Base-by-base conservation (phyloP, 345 rosid genomes). In the Hypericum perforatum region DNA sequence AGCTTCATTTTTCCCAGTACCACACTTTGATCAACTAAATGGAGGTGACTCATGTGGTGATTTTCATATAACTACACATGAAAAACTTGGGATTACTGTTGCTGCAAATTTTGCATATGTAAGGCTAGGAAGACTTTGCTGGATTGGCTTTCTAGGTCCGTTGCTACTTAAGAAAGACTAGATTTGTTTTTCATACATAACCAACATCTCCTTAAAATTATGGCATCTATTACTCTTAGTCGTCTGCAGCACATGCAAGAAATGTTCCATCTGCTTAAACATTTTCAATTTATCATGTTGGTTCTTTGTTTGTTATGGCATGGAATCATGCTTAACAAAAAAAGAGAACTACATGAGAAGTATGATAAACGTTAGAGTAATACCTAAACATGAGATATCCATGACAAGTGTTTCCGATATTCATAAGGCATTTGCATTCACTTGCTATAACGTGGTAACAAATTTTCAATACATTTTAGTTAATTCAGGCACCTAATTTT, bases 121-220 rank as follows among this genome's bases (percentile, higher is more conserved):
- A 89, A 61, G 83, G 53, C 11, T 69, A 83, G 54, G 70, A 76
- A 76, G n/a, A n/a, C 82, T 90, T 77, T 62, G 92, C 70, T 71
- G 95, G 63, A 74, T 41, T 11, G n/a, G n/a, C n/a, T n/a, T n/a
- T n/a, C n/a, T n/a, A n/a, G n/a, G n/a, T n/a, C n/a, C n/a, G n/a
- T n/a, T n/a, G 55, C 79, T 53, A 58, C 49, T 70, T 61, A 85
- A 52, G 51, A 82, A 76, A 68, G 68, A 45, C 53, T 77, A 41
- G 42, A 92, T 92, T 74, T n/a, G n/a, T n/a, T 71, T 83, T 83
- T 88, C 97, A 70, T 81, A 92, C 6, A 45, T 32, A 61, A 58
- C 64, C 72, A 85, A 59, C 80, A 81, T 92, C 37, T 92, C 96
- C 76, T 77, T 85, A 53, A 61, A 70, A 58, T 14, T 6, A 60